Conservation (phyloP, 2,329 filamentous ascomycete species). For the Arthrinium puccinioides region DNA sequence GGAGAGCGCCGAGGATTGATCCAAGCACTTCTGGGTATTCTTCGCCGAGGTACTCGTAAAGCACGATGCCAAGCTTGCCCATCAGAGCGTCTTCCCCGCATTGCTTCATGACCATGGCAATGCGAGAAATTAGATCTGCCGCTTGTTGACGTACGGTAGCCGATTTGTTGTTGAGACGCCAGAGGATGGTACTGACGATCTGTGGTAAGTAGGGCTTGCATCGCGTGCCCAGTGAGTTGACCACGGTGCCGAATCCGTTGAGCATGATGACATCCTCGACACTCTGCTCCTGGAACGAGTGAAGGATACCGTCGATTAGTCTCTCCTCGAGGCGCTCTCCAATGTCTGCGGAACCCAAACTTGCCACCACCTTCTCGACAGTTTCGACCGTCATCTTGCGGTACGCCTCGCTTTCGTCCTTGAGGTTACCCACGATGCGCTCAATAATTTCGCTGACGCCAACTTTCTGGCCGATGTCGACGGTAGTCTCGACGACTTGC, state of each 20-base stretch:
- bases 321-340: slow-evolving; percentile 87
- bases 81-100: slow-evolving; percentile 94
- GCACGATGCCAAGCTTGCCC: slow-evolving; percentile 86
- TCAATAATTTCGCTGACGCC: slow-evolving; percentile 93
- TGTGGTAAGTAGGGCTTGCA: slow-evolving; percentile 96
- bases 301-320: slow-evolving; percentile 88
- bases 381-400: slow-evolving; percentile 99
- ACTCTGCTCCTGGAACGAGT: slow-evolving; percentile 96
- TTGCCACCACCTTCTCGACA: slow-evolving; percentile 90
- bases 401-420: slow-evolving; percentile 96
- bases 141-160: slow-evolving; percentile 95
- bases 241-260: slow-evolving; percentile 95
- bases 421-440: slow-evolving; percentile 87
- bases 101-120: slow-evolving; percentile 98
- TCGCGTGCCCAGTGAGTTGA: slow-evolving; percentile 86
- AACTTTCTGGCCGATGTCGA: slow-evolving; percentile 96
- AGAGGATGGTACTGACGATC: slow-evolving; percentile 93
- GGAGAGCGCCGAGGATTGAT: slow-evolving; percentile 88
- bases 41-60: slow-evolving; percentile 97
- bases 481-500: slow-evolving; percentile 95
- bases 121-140: slow-evolving; percentile 90
- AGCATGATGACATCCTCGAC: slow-evolving; percentile 94
- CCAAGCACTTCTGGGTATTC: slow-evolving; percentile 97
- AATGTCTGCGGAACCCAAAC: slow-evolving; percentile 88
- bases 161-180: slow-evolving; percentile 96